These are phyloP conservation scores for Pecoramyces ruminantium DNA, from an alignment of 192 early-diverging fungal species.

Conservation along the genomic window DNA sequence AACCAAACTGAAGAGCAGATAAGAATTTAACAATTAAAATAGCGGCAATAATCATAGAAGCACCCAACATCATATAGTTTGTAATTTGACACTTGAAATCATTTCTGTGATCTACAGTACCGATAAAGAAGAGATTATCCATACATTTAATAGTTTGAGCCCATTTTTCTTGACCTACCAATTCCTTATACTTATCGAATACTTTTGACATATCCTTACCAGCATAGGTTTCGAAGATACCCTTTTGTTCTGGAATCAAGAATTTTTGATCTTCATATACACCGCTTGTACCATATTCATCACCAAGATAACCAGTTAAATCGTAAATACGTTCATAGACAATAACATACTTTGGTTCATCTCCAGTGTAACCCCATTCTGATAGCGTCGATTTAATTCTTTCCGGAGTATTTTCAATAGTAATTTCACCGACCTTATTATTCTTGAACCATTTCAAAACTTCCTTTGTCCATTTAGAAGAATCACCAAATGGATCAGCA, in stretches of 20 bases:
- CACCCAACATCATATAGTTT: neutral
- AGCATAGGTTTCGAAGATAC: neutral
- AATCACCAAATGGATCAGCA: neutral
- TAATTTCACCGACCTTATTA: neutral
- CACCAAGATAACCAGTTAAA: neutral
- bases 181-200: neutral
- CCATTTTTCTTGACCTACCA: neutral
- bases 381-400: neutral
- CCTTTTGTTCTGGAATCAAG: neutral
- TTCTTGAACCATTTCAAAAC: neutral
- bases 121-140: conserved; percentile 68
- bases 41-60: neutral
- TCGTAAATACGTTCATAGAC: neutral
- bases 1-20: conserved; percentile 74
- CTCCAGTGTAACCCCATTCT: neutral
- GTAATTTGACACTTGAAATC: conserved; percentile 47
- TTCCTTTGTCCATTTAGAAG: neutral
- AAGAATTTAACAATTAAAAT: conserved; percentile 89
- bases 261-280: neutral
- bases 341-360: neutral
- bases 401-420: neutral
- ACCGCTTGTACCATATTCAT: neutral
- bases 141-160: conserved; percentile 42
- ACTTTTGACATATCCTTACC: neutral
- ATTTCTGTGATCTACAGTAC: conserved; percentile 68